phyloP scores from a whole-genome alignment of 495 filamentous ascomycete species.

The Hapsidospora chrysogenum region DNA sequence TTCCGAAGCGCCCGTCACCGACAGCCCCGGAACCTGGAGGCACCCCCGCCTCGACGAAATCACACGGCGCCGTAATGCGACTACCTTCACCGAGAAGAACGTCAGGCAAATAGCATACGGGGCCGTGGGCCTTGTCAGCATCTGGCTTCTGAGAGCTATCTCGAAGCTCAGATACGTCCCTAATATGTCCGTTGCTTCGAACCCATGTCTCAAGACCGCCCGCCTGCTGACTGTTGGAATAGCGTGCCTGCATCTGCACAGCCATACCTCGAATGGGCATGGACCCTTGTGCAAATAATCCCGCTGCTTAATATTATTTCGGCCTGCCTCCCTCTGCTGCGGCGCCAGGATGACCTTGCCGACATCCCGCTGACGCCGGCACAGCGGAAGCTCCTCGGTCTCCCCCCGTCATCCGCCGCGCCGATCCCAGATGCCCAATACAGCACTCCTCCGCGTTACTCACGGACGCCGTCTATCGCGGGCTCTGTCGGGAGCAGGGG shows the following conservation, averaged over 20 bases:
- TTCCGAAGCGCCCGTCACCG: conserved; percentile 16
- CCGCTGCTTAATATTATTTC: conserved; percentile 47
- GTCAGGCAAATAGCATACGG: conserved; percentile 50
- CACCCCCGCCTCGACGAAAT: conserved; percentile 75
- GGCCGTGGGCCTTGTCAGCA: conserved; percentile 27
- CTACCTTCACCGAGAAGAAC: conserved; percentile 56
- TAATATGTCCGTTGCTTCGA: too few species aligned
- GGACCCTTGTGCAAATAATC: conserved; percentile 33
- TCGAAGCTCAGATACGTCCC: conserved; percentile 6
- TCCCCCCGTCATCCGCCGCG: conserved; percentile 51
- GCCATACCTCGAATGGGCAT: conserved; percentile 18
- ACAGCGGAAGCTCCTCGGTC: conserved; percentile 70
- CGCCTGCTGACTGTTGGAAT: too few species aligned
- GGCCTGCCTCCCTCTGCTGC: conserved; percentile 52
- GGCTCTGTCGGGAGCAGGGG: conserved; percentile 31
- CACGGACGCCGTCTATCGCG: conserved; percentile 46
- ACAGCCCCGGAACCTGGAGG: conserved; percentile 63
- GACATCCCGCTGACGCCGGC: conserved; percentile 86
- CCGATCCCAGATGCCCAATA: conserved; percentile 48
- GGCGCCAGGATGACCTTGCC: conserved; percentile 53
- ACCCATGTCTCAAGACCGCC: too few species aligned
- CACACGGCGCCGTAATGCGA: conserved; percentile 50
- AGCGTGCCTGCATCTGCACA: background rate
- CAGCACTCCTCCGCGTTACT: conserved; percentile 77
- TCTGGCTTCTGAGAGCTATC: conserved; percentile 18